Base-by-base conservation (phyloP, 176 grass and related monocot genomes). In the Triticum dicoccoides region DNA sequence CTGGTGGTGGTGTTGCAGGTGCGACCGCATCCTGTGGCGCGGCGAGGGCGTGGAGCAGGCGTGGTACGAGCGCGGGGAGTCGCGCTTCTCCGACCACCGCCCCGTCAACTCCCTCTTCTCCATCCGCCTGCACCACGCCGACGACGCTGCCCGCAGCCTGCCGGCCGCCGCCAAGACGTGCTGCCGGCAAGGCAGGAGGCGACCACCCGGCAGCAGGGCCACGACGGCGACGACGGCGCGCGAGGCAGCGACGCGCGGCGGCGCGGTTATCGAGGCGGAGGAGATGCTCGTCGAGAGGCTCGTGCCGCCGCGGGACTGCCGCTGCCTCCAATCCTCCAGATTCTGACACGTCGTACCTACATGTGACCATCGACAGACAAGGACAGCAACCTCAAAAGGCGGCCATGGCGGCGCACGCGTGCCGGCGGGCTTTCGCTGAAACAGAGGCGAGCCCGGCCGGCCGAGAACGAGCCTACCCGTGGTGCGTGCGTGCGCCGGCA, bases 11-110 rank as follows among this genome's bases (percentile, higher is more conserved):
- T 39, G 3, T 0, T n/a, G 76, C 73, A 98, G 96, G 96, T 98
- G 96, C 21, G 96, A 98, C 69, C 93, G 96, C 32, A 96, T 98
- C 78, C 76, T 96, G 79, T 98, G 96, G 96, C 86, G 90, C 66
- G 96, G 96, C 18, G 90, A 88, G 3, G 91, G 93, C n/a, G 85
- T 98, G 79, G 77, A 91, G 32, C 92, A 96, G 73, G 80, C 74
- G 18, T 88, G 86, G 91, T 98, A 98, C 82, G 73, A 77, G 42
- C 86, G 96, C 45, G 92, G 96, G 20, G 96, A 98, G 80, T 96
- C 93, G 0, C 88, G 82, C 4, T 94, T 98, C 86, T 98, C 96
- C 21, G 96, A 98, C 82, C 96, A 98, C 86, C 89, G 96, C 47
- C 96, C 96, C 21, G 96, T 98, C 45, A 85, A 86, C 81, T 89